Evolutionary conservation across 2,329 filamentous ascomycete species (phyloP), one percentile per base, ranked within the genome.

Genomic region (Colletotrichum ledebouriae): DNA sequence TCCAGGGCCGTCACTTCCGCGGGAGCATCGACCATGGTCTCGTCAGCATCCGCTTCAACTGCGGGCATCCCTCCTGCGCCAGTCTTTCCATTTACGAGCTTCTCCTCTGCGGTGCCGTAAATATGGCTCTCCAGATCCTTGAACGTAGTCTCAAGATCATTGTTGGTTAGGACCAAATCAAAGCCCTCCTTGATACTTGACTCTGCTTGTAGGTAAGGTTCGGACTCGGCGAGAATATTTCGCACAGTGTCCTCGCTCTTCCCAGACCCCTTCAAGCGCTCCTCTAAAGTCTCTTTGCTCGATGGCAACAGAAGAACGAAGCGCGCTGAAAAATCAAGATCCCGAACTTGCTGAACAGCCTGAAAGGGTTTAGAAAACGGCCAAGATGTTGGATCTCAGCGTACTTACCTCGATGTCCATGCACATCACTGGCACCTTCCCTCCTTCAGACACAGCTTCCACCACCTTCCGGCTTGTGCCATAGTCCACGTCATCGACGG

Each of bases 391-490:
- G 39, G 33, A 12, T 13, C 15, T 3, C 25, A 46, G 49, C 42
- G 6, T 75, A 22, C 81, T 78, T 81, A 88, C 87, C 74, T 87
- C 83, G 15, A 79, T 73, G 63, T 85, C 82, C 73, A 89, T 79
- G 69, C 84, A 80, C 71, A 89, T 81, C 3, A 90, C 71, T 2
- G 88, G 84, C 34, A 94, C 86, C 75, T 90, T 90, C 46, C 86
- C 86, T 9, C 80, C 75, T 52, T 86, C 84, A 17, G 80, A 77
- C 25, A 89, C 80, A 12, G 80, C 80, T 15, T 87, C 85, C 1
- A 89, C 80, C 2, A 80, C 78, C 67, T 84, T 86, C 68, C 80
- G 80, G 74, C 82, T 88, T 2, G 87, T 90, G 22, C 88, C 89
- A 69, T 88, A 89, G 70, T 84, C 80, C 47, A 80, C 77, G 2